A percentile compares a stretch with the other conserved stretches of the same genome.
Evolutionary conservation across 2,329 filamentous ascomycete species (phyloP).

Genomic region (Ascochyta clinopodiicola): DNA sequence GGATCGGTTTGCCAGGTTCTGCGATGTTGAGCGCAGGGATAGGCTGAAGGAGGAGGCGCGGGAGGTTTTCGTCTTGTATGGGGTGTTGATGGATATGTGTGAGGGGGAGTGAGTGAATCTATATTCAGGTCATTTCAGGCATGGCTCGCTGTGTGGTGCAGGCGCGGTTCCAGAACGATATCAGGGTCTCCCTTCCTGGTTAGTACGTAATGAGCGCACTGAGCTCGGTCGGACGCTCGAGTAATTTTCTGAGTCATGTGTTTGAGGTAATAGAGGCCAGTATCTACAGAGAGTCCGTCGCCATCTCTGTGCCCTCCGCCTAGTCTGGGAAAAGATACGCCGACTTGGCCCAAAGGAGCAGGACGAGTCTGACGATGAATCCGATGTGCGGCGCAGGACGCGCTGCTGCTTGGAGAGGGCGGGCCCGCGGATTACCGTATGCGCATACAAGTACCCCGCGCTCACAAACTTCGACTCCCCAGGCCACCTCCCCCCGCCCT

Average conservation of each 20-base stretch:
- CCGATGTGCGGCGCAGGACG: slow-evolving; percentile 38
- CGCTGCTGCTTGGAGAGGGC: slow-evolving; percentile 20
- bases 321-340: slow-evolving; percentile 36
- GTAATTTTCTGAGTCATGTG: slow-evolving; percentile 16
- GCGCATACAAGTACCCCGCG: slow-evolving; percentile 42
- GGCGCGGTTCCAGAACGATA: neutral
- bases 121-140: no score
- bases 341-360: slow-evolving; percentile 28
- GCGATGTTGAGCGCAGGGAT: slow-evolving; percentile 29
- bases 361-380: slow-evolving; percentile 30
- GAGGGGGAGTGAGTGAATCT: neutral
- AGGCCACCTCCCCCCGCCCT: slow-evolving; percentile 21
- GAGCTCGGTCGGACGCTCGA: slow-evolving; percentile 1
- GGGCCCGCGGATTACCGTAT: slow-evolving; percentile 37
- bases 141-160: no score
- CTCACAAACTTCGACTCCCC: slow-evolving; percentile 35
- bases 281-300: slow-evolving; percentile 12
- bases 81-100: slow-evolving; percentile 34
- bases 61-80: slow-evolving; percentile 40
- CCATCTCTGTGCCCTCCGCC: slow-evolving; percentile 24
- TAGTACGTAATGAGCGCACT: slow-evolving; percentile 30
- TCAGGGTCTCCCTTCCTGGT: slow-evolving; percentile 15
- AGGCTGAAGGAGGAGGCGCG: slow-evolving; percentile 32
- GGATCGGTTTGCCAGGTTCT: slow-evolving; percentile 40
- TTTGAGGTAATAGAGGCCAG: slow-evolving; percentile 8